Evolutionary conservation across 106 monocot species (phyloP), one percentile per base, ranked within the genome.

Genomic region (Dendrobium huoshanense): DNA sequence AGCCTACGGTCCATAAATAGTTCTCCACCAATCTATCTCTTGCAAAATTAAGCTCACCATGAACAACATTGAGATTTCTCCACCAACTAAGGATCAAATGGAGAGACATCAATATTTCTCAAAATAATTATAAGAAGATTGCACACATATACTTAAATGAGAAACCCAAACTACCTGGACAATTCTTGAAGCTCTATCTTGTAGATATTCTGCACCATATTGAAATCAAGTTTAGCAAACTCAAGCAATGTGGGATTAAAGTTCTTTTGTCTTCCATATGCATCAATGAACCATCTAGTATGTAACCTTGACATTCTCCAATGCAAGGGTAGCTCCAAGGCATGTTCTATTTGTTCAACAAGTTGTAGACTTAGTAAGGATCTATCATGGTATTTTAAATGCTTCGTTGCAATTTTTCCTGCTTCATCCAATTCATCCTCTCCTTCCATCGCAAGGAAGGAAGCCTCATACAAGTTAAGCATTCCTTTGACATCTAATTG

Each of bases 201-300:
- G 49, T 92, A 80, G 0, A 81, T 55, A 10, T 33, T 68, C 51
- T 92, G 90, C 20, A 90, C 67, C 13, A 48, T 33, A 68, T 93
- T 87, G 74, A 88, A 93, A 58, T 93, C 88, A 3, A 93, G 81
- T 77, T 82, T 93, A 4, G 87, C 90, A 1, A 93, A 55, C 79
- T 90, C 78, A 8, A 93, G 77, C 33, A 93, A 33, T 17, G 22
- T 33, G 2, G 18, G 83, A 22, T 70, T 85, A 68, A 78, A 82
- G 55, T 58, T 49, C 2, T 82, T 45, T 24, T 80, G 40, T 55
- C 19, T 85, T 22, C 75, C 55, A 45, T 84, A 93, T 10, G 37
- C 24, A 9, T 88, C 80, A 7, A 93, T 88, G 82, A 42, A 93
- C 79, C 85, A 83, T 33, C 82, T 41, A 2, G 88, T 64, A 3